These are phyloP conservation scores for Tillandsia leiboldiana DNA, from an alignment of 176 grass and related monocot genomes.

Conservation along the genomic window DNA sequence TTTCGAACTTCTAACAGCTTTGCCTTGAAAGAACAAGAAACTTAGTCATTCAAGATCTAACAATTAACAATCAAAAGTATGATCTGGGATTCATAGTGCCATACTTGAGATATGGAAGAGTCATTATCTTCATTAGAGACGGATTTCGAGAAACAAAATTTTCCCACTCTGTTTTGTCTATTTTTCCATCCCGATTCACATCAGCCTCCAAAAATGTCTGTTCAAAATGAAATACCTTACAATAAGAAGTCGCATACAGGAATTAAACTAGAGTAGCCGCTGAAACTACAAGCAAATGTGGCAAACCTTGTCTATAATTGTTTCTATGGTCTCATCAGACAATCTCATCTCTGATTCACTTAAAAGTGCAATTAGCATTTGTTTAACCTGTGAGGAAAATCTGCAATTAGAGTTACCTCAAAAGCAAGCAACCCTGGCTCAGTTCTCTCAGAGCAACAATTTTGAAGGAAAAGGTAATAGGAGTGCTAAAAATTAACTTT, in stretches of 20 bases:
- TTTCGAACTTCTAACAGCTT: too few species aligned
- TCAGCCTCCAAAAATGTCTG: conserved; percentile 95
- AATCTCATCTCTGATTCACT: conserved; percentile 95
- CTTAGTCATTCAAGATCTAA: too few species aligned
- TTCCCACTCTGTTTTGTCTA: conserved; percentile 88
- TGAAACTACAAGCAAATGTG: conserved; percentile 19
- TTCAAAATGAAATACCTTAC: conserved; percentile 12
- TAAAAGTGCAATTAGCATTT: conserved; percentile 93
- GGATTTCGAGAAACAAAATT: conserved; percentile 82
- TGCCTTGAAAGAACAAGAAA: too few species aligned
- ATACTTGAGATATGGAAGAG: conserved; percentile 91
- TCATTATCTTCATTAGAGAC: conserved; percentile 97
- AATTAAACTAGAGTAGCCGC: conserved; percentile 4
- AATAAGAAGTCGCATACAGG: conserved; percentile 6
- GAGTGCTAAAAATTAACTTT: background rate
- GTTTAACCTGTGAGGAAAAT: conserved; percentile 67
- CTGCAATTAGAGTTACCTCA: background rate
- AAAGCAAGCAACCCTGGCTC: background rate
- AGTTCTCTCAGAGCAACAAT: background rate
- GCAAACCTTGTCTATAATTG: conserved; percentile 87
- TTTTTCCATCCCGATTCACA: conserved; percentile 81
- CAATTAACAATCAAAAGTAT: background rate
- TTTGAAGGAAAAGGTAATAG: background rate
- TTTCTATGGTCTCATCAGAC: conserved; percentile 79
- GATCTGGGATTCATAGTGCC: background rate